Evolutionary conservation across 78 protist species (phyloP).

Genomic region (Polysphondylium violaceum): DNA sequence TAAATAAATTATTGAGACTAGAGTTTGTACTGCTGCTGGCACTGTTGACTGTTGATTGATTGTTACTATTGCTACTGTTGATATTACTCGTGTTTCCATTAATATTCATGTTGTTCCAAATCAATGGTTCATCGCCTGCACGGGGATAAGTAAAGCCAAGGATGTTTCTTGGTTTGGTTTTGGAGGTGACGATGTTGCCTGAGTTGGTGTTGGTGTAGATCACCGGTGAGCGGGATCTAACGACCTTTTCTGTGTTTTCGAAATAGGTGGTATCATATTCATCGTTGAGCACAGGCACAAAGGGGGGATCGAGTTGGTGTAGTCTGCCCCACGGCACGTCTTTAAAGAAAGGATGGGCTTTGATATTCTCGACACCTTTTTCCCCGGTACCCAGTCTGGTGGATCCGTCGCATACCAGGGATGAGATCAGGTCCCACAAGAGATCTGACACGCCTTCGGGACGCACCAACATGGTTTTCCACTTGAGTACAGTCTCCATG

Average conservation of each 20-base stretch:
- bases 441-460: constrained; percentile 27
- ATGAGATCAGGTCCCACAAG: constrained; percentile 19
- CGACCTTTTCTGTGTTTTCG: constrained; percentile 46
- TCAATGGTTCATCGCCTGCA: constrained; percentile 44
- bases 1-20: background rate
- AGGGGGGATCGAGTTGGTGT: constrained; percentile 78
- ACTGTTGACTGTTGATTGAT: background rate
- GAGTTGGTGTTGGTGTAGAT: constrained; percentile 52
- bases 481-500: constrained; percentile 71
- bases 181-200: constrained; percentile 34
- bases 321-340: constrained; percentile 88
- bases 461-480: constrained; percentile 53
- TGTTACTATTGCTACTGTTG: background rate
- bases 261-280: constrained; percentile 69
- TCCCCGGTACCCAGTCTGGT: constrained; percentile 81
- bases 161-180: constrained; percentile 38
- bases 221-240: constrained; percentile 25
- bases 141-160: constrained; percentile 76
- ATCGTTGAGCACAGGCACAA: constrained; percentile 72
- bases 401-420: constrained; percentile 37
- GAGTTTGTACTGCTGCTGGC: background rate
- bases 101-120: background rate
- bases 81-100: too few relatives aligned
- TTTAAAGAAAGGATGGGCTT: constrained; percentile 92
- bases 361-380: constrained; percentile 84